A percentile compares a stretch with the other conserved stretches of the same genome.
These are phyloP conservation scores for Ceratobasidium sp. DNA, from an alignment of 1,284 basidiomycete species.

Conservation along the genomic window DNA sequence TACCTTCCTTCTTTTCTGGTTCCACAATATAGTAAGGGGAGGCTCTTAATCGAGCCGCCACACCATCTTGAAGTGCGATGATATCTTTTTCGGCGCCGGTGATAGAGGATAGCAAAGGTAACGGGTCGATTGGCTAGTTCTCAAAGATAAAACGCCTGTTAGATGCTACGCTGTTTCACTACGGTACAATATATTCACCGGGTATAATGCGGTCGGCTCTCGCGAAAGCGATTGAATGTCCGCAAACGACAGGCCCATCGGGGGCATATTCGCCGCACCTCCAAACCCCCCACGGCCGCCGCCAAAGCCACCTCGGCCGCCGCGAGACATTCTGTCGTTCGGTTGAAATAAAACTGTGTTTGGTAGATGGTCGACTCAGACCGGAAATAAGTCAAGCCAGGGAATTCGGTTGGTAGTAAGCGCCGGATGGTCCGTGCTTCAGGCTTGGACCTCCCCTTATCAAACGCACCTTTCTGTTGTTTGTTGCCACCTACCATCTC, in stretches of 20 bases:
- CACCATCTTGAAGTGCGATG: conserved; percentile 74
- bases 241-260: conserved; percentile 82
- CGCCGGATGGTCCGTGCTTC: conserved; percentile 41
- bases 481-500: conserved; percentile 25
- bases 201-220: conserved; percentile 81
- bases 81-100: conserved; percentile 73
- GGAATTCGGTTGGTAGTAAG: conserved; percentile 31
- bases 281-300: conserved; percentile 70
- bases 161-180: not conserved
- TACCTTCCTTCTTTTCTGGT: conserved; percentile 73
- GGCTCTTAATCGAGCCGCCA: conserved; percentile 70
- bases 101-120: conserved; percentile 75
- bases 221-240: conserved; percentile 80
- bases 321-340: conserved; percentile 69
- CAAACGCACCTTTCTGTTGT: conserved; percentile 5
- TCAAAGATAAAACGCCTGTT: conserved; percentile 13
- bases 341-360: conserved; percentile 1
- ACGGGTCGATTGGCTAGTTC: conserved; percentile 66
- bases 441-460: conserved; percentile 33
- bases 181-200: conserved; percentile 66
- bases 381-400: not conserved
- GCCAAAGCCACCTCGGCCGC: conserved; percentile 60
- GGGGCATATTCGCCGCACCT: conserved; percentile 66
- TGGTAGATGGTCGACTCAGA: conserved; percentile 25
- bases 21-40: conserved; percentile 83